These are phyloP conservation scores for Tanacetum coccineum DNA, from an alignment of 129 eudicot genomes.

Conservation along the genomic window DNA sequence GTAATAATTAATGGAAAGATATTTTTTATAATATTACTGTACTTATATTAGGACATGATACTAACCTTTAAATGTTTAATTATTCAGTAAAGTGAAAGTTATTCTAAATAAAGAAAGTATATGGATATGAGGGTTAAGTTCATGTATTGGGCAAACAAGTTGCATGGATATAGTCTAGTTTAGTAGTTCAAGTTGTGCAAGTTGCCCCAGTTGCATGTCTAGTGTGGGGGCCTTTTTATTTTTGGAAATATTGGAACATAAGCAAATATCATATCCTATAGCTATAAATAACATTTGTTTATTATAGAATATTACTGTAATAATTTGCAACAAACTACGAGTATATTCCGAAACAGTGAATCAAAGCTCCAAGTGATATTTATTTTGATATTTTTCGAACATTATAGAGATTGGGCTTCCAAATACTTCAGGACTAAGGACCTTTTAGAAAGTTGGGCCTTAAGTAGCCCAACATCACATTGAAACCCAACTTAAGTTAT, in stretches of 20 bases:
- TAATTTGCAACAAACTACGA: too few species aligned
- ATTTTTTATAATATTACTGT: too few species aligned
- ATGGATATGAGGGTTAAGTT: conserved; percentile 18
- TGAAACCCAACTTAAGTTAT: background rate
- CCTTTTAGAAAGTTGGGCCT: background rate
- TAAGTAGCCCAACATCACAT: background rate
- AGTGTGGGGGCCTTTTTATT: conserved; percentile 18
- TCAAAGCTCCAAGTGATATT: too few species aligned
- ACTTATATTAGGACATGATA: too few species aligned
- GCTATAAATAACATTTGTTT: too few species aligned
- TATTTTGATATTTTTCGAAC: background rate
- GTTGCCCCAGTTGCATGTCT: conserved; percentile 30
- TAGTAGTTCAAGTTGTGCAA: conserved; percentile 37
- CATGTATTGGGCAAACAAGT: conserved; percentile 25
- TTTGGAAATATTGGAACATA: conserved; percentile 19
- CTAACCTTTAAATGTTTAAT: background rate
- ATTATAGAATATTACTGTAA: too few species aligned
- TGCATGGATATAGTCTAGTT: conserved; percentile 31
- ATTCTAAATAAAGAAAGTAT: conserved; percentile 9
- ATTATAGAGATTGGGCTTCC: background rate
- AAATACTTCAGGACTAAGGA: background rate
- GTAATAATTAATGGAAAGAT: too few species aligned
- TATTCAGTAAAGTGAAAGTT: conserved; percentile 4
- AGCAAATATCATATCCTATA: conserved; percentile 17
- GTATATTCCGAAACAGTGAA: too few species aligned